Evolutionary conservation across 495 filamentous ascomycete genomes (phyloP).

Genomic region (Glarea lozoyensis): DNA sequence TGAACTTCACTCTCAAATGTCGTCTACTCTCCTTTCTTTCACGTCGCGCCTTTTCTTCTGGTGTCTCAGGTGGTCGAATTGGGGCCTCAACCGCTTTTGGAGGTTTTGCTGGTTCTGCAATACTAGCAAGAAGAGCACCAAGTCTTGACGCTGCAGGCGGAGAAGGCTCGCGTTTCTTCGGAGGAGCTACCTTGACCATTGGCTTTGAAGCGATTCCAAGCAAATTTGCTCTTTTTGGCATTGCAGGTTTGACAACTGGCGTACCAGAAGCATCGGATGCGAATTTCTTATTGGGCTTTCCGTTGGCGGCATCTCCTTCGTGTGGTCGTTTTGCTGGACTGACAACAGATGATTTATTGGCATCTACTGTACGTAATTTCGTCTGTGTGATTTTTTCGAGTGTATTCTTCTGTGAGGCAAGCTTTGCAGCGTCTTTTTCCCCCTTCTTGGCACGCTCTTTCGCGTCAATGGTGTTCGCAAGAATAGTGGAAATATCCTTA

Average conservation of each 20-base stretch:
- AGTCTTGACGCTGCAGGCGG: slow-evolving; percentile 26
- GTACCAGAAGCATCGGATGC: slow-evolving; percentile 13
- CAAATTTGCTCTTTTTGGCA: slow-evolving; percentile 20
- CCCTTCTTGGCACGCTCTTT: slow-evolving; percentile 37
- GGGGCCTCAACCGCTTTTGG: slow-evolving; percentile 40
- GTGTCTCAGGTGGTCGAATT: slow-evolving; percentile 59
- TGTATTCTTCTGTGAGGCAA: slow-evolving; percentile 12
- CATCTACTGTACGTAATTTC: slow-evolving; percentile 26
- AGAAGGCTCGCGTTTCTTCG: slow-evolving; percentile 27
- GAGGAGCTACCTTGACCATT: slow-evolving; percentile 20
- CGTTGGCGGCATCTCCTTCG: slow-evolving; percentile 15
- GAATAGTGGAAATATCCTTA: slow-evolving; percentile 26
- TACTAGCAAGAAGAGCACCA: slow-evolving; percentile 48
- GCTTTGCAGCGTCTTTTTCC: slow-evolving; percentile 10
- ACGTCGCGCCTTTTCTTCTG: slow-evolving; percentile 63
- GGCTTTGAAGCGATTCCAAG: slow-evolving; percentile 21
- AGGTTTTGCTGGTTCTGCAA: slow-evolving; percentile 55
- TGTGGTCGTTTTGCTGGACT: slow-evolving; percentile 17
- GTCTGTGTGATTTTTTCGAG: slow-evolving; percentile 16
- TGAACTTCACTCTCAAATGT: slow-evolving; percentile 62
- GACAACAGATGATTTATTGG: slow-evolving; percentile 1
- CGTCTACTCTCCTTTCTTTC: slow-evolving; percentile 72
- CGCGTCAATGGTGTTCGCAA: slow-evolving; percentile 39
- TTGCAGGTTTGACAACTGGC: slow-evolving; percentile 10
- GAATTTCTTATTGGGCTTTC: slow-evolving; percentile 20